These are phyloP conservation scores for Thozetella sp. DNA, from an alignment of 495 filamentous ascomycete species.

Conservation along the genomic window DNA sequence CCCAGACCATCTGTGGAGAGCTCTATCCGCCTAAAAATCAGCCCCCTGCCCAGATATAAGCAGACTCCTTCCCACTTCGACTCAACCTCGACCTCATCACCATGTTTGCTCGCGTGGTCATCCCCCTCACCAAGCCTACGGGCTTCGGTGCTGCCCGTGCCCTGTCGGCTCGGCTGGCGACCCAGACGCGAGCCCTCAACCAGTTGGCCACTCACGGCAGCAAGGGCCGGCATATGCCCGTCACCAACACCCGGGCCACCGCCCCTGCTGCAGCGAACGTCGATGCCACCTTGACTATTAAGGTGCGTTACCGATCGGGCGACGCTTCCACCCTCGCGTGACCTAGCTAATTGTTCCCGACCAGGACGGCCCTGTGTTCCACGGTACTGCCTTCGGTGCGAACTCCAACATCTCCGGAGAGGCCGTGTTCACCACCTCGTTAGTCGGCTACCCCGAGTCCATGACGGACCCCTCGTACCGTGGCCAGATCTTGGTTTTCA, in stretches of 20 bases:
- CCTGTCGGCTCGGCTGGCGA: slow-evolving; percentile 27
- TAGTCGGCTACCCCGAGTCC: slow-evolving; percentile 96
- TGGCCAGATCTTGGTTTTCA: slow-evolving; percentile 98
- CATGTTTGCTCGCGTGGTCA: slow-evolving; percentile 73
- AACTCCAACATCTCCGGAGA: slow-evolving; percentile 91
- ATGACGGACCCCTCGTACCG: slow-evolving; percentile 99
- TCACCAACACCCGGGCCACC: slow-evolving; percentile 43
- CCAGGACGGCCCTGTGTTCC: slow-evolving; percentile 87
- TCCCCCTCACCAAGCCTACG: slow-evolving; percentile 49
- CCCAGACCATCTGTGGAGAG: slow-evolving; percentile 97
- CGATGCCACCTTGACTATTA: slow-evolving; percentile 89
- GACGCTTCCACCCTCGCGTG: background rate
- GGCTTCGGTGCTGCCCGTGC: slow-evolving; percentile 35
- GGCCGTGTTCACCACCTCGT: slow-evolving; percentile 91
- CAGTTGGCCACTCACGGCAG: slow-evolving; percentile 57
- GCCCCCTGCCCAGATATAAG: slow-evolving; percentile 13
- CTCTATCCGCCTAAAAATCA: slow-evolving; percentile 54
- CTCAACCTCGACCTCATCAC: slow-evolving; percentile 27
- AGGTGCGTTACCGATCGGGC: slow-evolving; percentile 49
- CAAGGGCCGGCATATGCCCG: slow-evolving; percentile 60
- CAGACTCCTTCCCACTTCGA: slow-evolving; percentile 15
- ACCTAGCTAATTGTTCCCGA: slow-evolving; percentile 6
- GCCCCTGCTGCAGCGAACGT: slow-evolving; percentile 67
- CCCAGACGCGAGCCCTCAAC: slow-evolving; percentile 55
- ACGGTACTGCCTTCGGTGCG: slow-evolving; percentile 90